Evolutionary conservation across 1,284 basidiomycete species (phyloP).

Genomic region (Lignosus rhinocerotis): DNA sequence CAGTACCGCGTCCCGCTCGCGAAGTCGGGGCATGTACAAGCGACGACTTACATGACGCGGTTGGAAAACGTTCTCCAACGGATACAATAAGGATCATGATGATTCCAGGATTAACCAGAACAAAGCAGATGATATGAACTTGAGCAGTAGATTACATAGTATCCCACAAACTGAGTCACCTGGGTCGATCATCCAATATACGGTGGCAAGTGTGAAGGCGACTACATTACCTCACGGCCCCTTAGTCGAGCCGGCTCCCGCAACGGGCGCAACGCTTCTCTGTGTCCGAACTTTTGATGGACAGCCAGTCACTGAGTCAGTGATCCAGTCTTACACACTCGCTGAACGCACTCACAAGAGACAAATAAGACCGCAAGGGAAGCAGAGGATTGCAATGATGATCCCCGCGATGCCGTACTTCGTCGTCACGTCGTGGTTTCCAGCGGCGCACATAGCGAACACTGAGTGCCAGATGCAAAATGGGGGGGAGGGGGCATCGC

Average conservation of each 20-base stretch:
- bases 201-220: too few relatives aligned
- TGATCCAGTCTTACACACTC: neutral
- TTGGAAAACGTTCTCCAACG: too few relatives aligned
- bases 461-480: conserved; percentile 11
- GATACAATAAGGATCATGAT: too few relatives aligned
- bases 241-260: conserved; percentile 8
- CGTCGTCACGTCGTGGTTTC: conserved; percentile 28
- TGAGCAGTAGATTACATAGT: too few relatives aligned
- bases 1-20: too few relatives aligned
- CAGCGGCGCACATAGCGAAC: conserved; percentile 28
- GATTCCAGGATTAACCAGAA: too few relatives aligned
- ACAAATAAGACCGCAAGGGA: conserved; percentile 31
- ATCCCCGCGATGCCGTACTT: conserved; percentile 30
- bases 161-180: too few relatives aligned
- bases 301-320: neutral
- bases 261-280: conserved; percentile 25
- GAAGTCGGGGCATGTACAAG: too few relatives aligned
- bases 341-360: conserved; percentile 27
- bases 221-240: neutral
- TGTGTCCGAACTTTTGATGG: conserved; percentile 14
- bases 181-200: too few relatives aligned
- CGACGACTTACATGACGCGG: too few relatives aligned
- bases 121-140: too few relatives aligned
- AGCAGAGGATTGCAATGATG: conserved; percentile 28
- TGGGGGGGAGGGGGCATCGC: too few relatives aligned